phyloP scores from a whole-genome alignment of 306 rosid species.

The Oxytropis ochrocephala region DNA sequence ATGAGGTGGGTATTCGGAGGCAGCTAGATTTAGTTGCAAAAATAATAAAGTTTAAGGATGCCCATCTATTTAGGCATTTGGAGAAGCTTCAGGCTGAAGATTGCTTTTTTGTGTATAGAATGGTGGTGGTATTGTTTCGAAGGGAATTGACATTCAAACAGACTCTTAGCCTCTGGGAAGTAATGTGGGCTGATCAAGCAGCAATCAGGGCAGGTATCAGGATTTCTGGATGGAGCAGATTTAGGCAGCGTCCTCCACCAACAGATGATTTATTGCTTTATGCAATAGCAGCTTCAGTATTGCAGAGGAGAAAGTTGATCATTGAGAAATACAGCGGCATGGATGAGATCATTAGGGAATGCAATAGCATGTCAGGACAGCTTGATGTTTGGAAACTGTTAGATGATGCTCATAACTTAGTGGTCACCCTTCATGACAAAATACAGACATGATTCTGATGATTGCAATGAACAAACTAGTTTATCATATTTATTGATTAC shows the following conservation, averaged over 20 bases:
- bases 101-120: conserved; percentile 95
- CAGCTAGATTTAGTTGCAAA: conserved; percentile 81
- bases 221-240: conserved; percentile 87
- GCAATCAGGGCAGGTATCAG: conserved; percentile 89
- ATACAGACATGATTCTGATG: conserved; percentile 52
- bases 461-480: conserved; percentile 21
- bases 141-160: conserved; percentile 92
- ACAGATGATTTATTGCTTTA: conserved; percentile 86
- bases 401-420: conserved; percentile 95
- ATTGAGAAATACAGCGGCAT: conserved; percentile 92
- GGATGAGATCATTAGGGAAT: conserved; percentile 97
- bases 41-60: conserved; percentile 78
- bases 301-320: conserved; percentile 88
- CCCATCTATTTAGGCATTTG: conserved; percentile 83
- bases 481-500: conserved; percentile 4
- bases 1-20: conserved; percentile 91
- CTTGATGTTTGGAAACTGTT: conserved; percentile 95
- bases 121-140: conserved; percentile 96
- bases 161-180: conserved; percentile 96
- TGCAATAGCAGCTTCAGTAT: conserved; percentile 92
- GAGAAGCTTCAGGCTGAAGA: conserved; percentile 97
- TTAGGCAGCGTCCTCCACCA: conserved; percentile 94
- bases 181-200: conserved; percentile 99
- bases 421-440: conserved; percentile 90
- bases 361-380: conserved; percentile 94